Conservation (phyloP, 805 yeast genomes). For the Lachancea sp. region DNA sequence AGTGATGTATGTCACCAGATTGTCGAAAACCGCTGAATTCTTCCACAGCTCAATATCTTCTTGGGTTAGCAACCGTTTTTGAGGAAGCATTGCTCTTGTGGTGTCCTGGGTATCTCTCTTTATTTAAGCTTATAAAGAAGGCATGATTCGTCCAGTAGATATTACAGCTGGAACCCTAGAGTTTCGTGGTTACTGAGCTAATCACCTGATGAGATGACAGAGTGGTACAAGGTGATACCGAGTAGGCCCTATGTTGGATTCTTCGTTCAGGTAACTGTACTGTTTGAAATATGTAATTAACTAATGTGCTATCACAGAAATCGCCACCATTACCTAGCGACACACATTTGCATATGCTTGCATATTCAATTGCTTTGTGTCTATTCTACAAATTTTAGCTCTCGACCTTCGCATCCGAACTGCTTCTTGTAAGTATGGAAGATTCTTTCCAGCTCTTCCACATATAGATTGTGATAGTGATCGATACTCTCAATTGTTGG, state of each 20-base stretch:
- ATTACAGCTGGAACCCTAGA: too few species aligned
- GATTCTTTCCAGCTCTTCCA: conserved; percentile 53
- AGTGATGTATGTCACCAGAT: conserved; percentile 48
- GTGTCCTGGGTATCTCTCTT: neutral
- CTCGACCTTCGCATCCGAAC: conserved; percentile 33
- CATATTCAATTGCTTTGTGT: neutral
- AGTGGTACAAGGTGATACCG: too few species aligned
- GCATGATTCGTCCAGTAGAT: too few species aligned
- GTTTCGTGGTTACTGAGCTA: too few species aligned
- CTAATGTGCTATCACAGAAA: too few species aligned
- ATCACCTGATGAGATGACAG: too few species aligned
- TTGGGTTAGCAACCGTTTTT: conserved; percentile 45
- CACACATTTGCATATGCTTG: neutral
- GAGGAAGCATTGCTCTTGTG: conserved; percentile 21
- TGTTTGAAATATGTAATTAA: too few species aligned
- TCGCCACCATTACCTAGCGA: too few species aligned
- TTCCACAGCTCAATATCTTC: conserved; percentile 62
- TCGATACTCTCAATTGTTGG: conserved; percentile 50
- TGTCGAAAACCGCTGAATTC: conserved; percentile 42
- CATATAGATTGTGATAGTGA: conserved; percentile 65
- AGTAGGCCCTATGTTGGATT: too few species aligned
- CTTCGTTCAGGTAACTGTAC: too few species aligned
- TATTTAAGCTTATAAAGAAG: neutral
- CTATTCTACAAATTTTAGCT: conserved; percentile 25
- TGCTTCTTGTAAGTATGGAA: conserved; percentile 60